A percentile compares a stretch with the other conserved stretches of the same genome.
phyloP scores from a whole-genome alignment of 768 basidiomycete species.

The Macrocybe gigantea region DNA sequence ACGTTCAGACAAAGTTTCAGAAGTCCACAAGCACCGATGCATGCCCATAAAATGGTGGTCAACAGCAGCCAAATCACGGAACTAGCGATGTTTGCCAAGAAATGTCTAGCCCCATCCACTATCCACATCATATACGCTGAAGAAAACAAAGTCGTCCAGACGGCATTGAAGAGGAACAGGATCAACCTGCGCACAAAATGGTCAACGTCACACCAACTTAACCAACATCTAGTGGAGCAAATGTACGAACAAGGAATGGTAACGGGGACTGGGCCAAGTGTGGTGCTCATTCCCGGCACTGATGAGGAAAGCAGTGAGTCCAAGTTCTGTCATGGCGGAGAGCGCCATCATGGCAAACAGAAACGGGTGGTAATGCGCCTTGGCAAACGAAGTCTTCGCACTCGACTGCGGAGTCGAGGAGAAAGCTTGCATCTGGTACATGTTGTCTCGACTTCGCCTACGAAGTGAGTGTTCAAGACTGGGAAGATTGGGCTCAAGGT shows the following conservation, averaged over 20 bases:
- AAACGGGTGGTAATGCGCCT: conserved; percentile 55
- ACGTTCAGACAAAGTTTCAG: neutral
- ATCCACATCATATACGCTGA: conserved; percentile 69
- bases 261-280: conserved; percentile 56
- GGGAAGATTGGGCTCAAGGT: too few relatives aligned
- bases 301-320: conserved; percentile 69
- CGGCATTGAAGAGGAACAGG: conserved; percentile 55
- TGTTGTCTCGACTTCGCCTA: too few relatives aligned
- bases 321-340: conserved; percentile 66
- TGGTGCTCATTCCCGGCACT: conserved; percentile 57
- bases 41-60: conserved; percentile 64
- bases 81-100: conserved; percentile 73
- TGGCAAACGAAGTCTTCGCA: conserved; percentile 32
- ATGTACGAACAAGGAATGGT: conserved; percentile 55
- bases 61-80: conserved; percentile 69
- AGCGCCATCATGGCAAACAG: conserved; percentile 61
- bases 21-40: conserved; percentile 11
- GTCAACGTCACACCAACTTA: neutral
- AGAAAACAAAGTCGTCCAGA: conserved; percentile 73
- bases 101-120: conserved; percentile 55
- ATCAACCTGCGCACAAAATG: conserved; percentile 34
- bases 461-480: too few relatives aligned
- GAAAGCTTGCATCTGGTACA: too few relatives aligned
- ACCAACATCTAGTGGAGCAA: neutral
- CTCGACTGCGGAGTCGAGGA: neutral